Percentiles rank a stretch among this genome's conserved stretches.
Evolutionary conservation across 176 grass and related monocot species (phyloP).

Genomic region (Carex kokanica): DNA sequence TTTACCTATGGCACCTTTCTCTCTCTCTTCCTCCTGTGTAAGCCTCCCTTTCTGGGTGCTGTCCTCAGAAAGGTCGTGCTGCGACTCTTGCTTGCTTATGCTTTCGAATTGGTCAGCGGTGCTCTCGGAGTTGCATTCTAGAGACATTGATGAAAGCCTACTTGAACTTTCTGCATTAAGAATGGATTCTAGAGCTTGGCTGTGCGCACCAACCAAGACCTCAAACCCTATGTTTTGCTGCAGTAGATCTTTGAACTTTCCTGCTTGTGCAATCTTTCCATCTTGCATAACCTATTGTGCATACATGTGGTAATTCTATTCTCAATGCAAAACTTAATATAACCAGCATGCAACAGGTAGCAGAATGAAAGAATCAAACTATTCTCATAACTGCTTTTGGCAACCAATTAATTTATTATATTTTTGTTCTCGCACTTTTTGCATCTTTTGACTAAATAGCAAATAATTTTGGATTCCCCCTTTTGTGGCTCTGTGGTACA

Average conservation of each 20-base stretch:
- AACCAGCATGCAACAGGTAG: conserved; percentile 3
- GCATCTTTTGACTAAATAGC: conserved; percentile 7
- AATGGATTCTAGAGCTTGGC: conserved; percentile 80
- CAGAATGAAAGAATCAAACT: not conserved
- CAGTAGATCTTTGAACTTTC: conserved; percentile 78
- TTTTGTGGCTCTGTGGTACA: not conserved
- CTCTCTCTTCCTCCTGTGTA: conserved; percentile 91
- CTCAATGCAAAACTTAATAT: not conserved
- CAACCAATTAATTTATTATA: not conserved
- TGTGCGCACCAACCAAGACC: conserved; percentile 88
- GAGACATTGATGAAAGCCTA: conserved; percentile 42
- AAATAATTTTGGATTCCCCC: not conserved
- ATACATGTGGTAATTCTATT: conserved; percentile 22
- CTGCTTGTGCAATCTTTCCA: conserved; percentile 77
- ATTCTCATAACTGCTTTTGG: not conserved
- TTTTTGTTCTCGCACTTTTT: not conserved
- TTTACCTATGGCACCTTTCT: conserved; percentile 84
- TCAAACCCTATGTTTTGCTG: conserved; percentile 84
- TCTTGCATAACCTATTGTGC: conserved; percentile 89
- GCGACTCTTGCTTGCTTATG: conserved; percentile 80
- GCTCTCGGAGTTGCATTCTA: conserved; percentile 44
- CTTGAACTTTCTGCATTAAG: conserved; percentile 74
- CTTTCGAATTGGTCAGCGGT: conserved; percentile 43
- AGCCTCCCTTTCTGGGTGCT: conserved; percentile 69
- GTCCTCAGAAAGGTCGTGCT: conserved; percentile 57